A percentile compares a stretch with the other conserved stretches of the same genome.
Conservation (phyloP, 192 early-diverging fungal species). For the Ambispora gerdemannii region DNA sequence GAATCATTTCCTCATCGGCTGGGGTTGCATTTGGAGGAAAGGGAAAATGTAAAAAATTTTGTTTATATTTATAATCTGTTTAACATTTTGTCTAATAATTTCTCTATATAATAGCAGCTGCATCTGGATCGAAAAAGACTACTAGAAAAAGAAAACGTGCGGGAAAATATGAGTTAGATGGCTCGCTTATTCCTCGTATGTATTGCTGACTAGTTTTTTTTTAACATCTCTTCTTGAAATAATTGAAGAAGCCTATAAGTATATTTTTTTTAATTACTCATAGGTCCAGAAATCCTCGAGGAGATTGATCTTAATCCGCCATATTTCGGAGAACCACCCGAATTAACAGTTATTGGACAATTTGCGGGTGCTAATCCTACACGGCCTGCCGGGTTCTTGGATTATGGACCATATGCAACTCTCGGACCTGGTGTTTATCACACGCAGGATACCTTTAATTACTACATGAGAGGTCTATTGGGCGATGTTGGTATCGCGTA, state of each 20-base stretch:
- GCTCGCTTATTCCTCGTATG: slow-evolving; percentile 10
- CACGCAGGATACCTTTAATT: not conserved
- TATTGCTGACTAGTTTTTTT: not conserved
- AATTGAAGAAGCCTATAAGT: not conserved
- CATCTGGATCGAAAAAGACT: not conserved
- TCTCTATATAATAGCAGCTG: not conserved
- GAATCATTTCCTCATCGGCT: not conserved
- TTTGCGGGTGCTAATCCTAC: not conserved
- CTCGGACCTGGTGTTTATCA: slow-evolving; percentile 5
- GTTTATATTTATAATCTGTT: not conserved
- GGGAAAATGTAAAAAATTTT: not conserved
- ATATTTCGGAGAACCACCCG: slow-evolving; percentile 35
- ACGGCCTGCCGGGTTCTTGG: slow-evolving; percentile 30
- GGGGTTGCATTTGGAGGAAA: not conserved
- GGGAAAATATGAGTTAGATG: slow-evolving; percentile 4
- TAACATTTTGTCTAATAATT: not conserved
- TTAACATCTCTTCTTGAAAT: not conserved
- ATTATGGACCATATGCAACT: slow-evolving; percentile 33
- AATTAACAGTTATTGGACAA: slow-evolving; percentile 33
- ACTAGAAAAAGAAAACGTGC: slow-evolving; percentile 2
- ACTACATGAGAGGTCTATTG: not conserved
- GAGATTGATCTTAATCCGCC: slow-evolving; percentile 26
- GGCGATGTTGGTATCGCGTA: not conserved
- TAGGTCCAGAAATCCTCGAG: slow-evolving; percentile 31
- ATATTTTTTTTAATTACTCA: not conserved